Conservation (phyloP, 768 basidiomycete genomes). For the Omphalotus guepiniiformis region DNA sequence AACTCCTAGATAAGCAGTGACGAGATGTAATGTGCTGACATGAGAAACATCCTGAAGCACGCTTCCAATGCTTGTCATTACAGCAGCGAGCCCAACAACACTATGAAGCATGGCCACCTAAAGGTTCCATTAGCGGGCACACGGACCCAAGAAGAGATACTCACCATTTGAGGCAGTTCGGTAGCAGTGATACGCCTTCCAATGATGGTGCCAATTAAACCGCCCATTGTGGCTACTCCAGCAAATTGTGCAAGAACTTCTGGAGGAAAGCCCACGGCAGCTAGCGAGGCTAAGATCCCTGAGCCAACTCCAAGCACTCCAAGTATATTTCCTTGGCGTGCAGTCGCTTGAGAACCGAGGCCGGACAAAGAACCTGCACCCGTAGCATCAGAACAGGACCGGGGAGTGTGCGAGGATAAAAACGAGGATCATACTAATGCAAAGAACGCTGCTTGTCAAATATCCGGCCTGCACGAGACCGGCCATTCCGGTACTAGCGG, state of each 20-base stretch:
- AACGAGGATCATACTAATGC: constrained; percentile 52
- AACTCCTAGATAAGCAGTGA: constrained; percentile 83
- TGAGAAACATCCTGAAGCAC: constrained; percentile 71
- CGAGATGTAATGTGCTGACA: constrained; percentile 66
- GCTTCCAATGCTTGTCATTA: constrained; percentile 80
- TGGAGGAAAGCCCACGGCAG: constrained; percentile 77
- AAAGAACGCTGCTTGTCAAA: constrained; percentile 78
- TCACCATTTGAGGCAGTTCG: constrained; percentile 81
- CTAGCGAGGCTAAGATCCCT: constrained; percentile 76
- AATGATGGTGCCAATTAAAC: constrained; percentile 61
- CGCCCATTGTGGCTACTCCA: constrained; percentile 72
- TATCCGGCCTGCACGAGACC: constrained; percentile 89
- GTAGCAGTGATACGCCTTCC: constrained; percentile 84
- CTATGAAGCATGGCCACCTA: constrained; percentile 72
- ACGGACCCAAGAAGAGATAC: not conserved
- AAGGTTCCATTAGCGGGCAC: not conserved
- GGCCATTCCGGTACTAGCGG: constrained; percentile 79
- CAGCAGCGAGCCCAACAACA: constrained; percentile 87
- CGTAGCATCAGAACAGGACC: constrained; percentile 3
- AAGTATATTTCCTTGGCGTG: constrained; percentile 84
- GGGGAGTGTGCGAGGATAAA: not conserved
- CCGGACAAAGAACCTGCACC: constrained; percentile 70
- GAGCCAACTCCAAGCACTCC: constrained; percentile 82
- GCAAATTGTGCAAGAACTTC: constrained; percentile 77
- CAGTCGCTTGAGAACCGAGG: constrained; percentile 73